phyloP scores from a whole-genome alignment of 495 filamentous ascomycete genomes.

The Penicillium subrubescens region DNA sequence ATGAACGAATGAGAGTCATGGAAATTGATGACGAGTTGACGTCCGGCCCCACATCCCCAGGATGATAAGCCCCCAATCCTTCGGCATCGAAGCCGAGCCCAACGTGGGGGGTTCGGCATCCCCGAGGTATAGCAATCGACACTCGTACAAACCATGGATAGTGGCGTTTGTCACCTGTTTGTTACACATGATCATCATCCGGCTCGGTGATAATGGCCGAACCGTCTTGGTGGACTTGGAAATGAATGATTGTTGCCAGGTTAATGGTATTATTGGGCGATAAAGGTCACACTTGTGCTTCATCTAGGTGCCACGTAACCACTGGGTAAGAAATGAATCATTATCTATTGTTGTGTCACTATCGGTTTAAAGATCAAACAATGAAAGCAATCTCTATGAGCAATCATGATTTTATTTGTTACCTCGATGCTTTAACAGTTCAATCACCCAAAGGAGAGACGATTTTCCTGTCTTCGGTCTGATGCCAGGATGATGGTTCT shows the following conservation, averaged over 20 bases:
- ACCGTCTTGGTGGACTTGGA: background rate
- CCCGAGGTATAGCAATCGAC: background rate
- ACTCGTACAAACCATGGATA: background rate
- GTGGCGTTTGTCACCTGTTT: background rate
- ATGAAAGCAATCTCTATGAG: background rate
- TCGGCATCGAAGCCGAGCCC: background rate
- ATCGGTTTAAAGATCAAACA: background rate
- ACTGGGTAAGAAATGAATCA: background rate
- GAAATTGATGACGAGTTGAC: background rate
- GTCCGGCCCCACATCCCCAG: background rate
- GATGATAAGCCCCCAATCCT: background rate
- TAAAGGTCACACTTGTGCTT: background rate
- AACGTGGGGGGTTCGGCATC: background rate
- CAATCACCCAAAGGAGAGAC: too few species aligned
- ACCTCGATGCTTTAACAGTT: background rate
- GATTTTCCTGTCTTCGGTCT: background rate
- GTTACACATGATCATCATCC: background rate
- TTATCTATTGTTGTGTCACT: background rate
- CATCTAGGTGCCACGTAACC: background rate
- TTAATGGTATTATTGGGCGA: background rate
- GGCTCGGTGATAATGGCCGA: background rate
- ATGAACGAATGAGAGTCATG: background rate
- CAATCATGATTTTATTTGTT: background rate
- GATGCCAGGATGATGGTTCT: background rate
- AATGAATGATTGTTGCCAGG: background rate